Evolutionary conservation across 768 basidiomycete genomes (phyloP).

Genomic region (Rhodotorula kratochvilovae): DNA sequence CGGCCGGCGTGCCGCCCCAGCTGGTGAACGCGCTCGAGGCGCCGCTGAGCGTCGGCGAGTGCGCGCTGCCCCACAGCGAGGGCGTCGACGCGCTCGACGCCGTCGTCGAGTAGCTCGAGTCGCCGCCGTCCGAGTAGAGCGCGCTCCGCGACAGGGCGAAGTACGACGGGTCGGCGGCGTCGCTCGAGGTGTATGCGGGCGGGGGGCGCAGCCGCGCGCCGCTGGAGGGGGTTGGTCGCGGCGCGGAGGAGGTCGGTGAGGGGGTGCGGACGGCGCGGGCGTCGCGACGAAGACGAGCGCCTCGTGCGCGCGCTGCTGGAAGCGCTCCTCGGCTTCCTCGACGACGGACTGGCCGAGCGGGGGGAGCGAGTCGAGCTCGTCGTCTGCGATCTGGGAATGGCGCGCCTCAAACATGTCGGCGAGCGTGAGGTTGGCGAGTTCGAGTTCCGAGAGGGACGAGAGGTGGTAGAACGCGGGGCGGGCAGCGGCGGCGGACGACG

Average conservation of each 20-base stretch:
- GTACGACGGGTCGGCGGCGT: constrained; percentile 18
- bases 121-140: constrained; percentile 9
- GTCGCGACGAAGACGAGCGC: constrained; percentile 10
- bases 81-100: constrained; percentile 7
- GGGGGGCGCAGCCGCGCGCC: background rate
- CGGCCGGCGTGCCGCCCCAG: constrained; percentile 2
- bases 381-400: background rate
- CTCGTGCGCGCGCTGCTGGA: background rate
- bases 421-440: background rate
- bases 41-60: background rate
- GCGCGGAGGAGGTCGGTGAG: background rate
- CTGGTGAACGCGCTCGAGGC: background rate
- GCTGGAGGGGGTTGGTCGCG: background rate
- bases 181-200: background rate
- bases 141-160: background rate
- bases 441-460: background rate
- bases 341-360: background rate
- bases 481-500: background rate
- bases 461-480: background rate
- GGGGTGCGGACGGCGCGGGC: background rate
- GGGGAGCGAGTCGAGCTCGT: constrained; percentile 8
- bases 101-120: background rate
- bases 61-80: background rate
- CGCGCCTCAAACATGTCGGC: background rate
- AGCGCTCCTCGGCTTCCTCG: constrained; percentile 13